phyloP scores from a whole-genome alignment of 23 red algal species.

The Chondrus crispus region DNA sequence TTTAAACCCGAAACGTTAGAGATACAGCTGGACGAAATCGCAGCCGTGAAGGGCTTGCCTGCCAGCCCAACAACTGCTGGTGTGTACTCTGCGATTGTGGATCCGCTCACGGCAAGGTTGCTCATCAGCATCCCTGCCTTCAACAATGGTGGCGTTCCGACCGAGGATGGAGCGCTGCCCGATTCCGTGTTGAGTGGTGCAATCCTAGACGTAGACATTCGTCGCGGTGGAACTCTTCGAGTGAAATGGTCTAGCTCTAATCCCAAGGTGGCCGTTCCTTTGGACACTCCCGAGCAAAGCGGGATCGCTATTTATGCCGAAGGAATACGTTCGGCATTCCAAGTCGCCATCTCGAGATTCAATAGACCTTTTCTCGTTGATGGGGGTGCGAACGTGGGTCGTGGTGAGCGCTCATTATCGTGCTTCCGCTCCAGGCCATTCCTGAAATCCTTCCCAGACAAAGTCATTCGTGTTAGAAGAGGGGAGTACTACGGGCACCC shows the following conservation, averaged over 20 bases:
- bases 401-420: not conserved
- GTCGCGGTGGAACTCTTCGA: not conserved
- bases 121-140: not conserved
- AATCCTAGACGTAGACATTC: not conserved
- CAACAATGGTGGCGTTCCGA: conserved; percentile 5
- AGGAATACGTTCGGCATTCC: not conserved
- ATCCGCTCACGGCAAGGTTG: not conserved
- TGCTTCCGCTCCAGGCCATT: not conserved
- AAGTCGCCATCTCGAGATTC: not conserved
- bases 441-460: not conserved
- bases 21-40: not conserved
- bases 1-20: not conserved
- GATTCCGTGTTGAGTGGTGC: not conserved
- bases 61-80: not conserved
- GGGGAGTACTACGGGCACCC: not conserved
- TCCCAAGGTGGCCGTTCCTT: not conserved
- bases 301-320: not conserved
- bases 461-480: not conserved
- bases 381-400: not conserved
- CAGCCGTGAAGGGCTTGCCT: not conserved
- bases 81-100: not conserved
- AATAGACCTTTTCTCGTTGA: not conserved
- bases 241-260: not conserved
- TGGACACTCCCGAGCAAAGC: not conserved
- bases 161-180: not conserved